These are phyloP conservation scores for Claviceps purpurea DNA, from an alignment of 2,329 filamentous ascomycete species.

Conservation along the genomic window DNA sequence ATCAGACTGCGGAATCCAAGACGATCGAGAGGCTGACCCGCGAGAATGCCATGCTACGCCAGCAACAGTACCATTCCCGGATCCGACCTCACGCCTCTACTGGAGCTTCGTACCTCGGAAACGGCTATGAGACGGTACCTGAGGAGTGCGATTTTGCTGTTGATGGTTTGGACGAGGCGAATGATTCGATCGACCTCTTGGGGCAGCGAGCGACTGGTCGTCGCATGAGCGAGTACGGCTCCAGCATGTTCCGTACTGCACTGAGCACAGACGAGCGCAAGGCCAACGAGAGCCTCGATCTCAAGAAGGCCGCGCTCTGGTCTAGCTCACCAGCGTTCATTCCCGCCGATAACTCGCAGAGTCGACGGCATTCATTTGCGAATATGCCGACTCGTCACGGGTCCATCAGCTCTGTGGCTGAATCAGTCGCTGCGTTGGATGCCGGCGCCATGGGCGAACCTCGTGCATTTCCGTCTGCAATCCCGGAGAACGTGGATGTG, in stretches of 20 bases:
- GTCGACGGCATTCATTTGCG: slow-evolving; percentile 68
- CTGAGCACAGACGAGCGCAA: slow-evolving; percentile 47
- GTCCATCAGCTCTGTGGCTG: slow-evolving; percentile 47
- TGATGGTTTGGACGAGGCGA: slow-evolving; percentile 53
- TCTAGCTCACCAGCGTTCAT: slow-evolving; percentile 57
- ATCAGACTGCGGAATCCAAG: slow-evolving; percentile 45
- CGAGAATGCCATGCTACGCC: slow-evolving; percentile 49
- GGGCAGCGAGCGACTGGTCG: slow-evolving; percentile 33
- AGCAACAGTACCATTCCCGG: slow-evolving; percentile 31
- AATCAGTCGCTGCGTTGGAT: slow-evolving; percentile 35
- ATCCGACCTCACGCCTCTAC: slow-evolving; percentile 47
- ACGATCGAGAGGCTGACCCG: slow-evolving; percentile 49
- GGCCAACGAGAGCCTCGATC: slow-evolving; percentile 40
- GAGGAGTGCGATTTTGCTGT: slow-evolving; percentile 61
- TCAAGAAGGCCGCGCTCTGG: slow-evolving; percentile 57
- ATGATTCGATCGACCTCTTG: slow-evolving; percentile 35
- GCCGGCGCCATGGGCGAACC: slow-evolving; percentile 26
- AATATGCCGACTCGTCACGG: slow-evolving; percentile 52
- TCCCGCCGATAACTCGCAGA: slow-evolving; percentile 53
- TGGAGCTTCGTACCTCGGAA: slow-evolving; percentile 38
- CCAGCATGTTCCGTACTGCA: slow-evolving; percentile 31
- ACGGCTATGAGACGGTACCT: slow-evolving; percentile 44
- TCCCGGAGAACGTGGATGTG: slow-evolving; percentile 25
- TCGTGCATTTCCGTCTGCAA: slow-evolving; percentile 29
- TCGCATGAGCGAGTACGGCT: slow-evolving; percentile 45